These are phyloP conservation scores for Colletotrichum plurivorum DNA, from an alignment of 2,329 filamentous ascomycete species.

Conservation along the genomic window DNA sequence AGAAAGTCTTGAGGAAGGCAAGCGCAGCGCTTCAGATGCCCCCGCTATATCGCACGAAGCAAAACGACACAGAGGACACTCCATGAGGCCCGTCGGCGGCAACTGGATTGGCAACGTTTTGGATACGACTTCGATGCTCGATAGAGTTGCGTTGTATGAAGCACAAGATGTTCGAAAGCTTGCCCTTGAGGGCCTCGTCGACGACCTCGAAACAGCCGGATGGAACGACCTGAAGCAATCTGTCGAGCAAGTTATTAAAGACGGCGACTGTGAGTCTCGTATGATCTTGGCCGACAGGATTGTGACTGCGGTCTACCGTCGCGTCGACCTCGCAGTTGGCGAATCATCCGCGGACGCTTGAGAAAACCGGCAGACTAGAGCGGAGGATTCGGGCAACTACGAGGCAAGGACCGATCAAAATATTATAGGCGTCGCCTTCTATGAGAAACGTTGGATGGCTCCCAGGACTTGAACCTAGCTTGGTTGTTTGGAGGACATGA, in stretches of 20 bases:
- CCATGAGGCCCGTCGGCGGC: background rate
- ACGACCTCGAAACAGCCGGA: background rate
- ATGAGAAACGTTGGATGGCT: no score
- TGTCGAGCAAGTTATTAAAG: background rate
- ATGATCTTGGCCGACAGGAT: background rate
- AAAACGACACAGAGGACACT: background rate
- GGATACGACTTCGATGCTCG: background rate
- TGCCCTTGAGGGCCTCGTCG: background rate
- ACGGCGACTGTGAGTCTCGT: background rate
- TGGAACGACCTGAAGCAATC: background rate
- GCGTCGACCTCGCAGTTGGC: background rate
- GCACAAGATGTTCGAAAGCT: background rate
- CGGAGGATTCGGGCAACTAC: no score
- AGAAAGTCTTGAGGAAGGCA: no score
- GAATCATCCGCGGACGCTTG: no score
- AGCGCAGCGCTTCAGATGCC: no score
- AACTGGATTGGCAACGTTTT: background rate
- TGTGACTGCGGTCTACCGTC: background rate
- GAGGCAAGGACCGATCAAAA: no score
- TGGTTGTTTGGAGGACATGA: no score
- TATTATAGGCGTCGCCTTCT: no score
- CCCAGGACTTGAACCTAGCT: no score
- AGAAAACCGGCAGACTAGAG: no score
- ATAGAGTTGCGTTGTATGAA: background rate
- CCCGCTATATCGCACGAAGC: background rate